Percentiles rank a stretch among this genome's conserved stretches.
These are phyloP conservation scores for Stereocaulon alpinum DNA, from an alignment of 495 filamentous ascomycete species.

Conservation along the genomic window DNA sequence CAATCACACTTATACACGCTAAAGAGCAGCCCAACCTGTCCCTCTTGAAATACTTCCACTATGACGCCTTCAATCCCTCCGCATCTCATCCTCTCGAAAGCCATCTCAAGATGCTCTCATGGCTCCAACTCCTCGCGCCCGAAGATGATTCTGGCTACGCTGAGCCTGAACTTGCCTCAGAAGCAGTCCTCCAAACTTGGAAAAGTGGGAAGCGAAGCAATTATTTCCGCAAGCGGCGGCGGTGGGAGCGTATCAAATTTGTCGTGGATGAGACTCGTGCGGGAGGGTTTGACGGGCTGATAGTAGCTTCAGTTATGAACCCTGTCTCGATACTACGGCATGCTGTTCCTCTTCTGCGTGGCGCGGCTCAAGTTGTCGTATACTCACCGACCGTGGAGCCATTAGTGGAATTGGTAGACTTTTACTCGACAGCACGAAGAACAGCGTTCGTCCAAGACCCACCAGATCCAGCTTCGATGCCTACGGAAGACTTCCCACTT, in stretches of 20 bases:
- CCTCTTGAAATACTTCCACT: conserved; percentile 77
- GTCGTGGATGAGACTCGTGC: conserved; percentile 62
- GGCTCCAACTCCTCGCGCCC: conserved; percentile 80
- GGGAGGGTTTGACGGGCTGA: conserved; percentile 73
- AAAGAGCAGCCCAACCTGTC: conserved; percentile 82
- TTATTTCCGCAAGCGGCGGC: conserved; percentile 75
- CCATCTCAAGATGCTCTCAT: conserved; percentile 74
- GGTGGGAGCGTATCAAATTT: conserved; percentile 57
- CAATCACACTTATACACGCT: conserved; percentile 78
- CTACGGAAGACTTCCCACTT: conserved; percentile 63
- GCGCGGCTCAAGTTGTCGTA: conserved; percentile 74
- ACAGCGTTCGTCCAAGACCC: conserved; percentile 53
- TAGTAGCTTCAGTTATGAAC: conserved; percentile 73
- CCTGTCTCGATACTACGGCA: conserved; percentile 63
- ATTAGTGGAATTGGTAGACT: conserved; percentile 61
- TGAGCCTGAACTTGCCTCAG: conserved; percentile 43
- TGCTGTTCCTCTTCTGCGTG: conserved; percentile 65
- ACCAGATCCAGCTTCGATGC: conserved; percentile 38
- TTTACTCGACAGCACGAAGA: conserved; percentile 64
- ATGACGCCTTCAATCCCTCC: conserved; percentile 56
- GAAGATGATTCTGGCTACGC: conserved; percentile 57
- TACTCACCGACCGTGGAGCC: conserved; percentile 74
- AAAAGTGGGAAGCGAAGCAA: conserved; percentile 69
- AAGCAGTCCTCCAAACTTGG: conserved; percentile 46
- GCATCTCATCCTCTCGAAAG: conserved; percentile 67